Conservation (phyloP, 1,139 yeast genomes). For the Sporopachydermia cereana region DNA sequence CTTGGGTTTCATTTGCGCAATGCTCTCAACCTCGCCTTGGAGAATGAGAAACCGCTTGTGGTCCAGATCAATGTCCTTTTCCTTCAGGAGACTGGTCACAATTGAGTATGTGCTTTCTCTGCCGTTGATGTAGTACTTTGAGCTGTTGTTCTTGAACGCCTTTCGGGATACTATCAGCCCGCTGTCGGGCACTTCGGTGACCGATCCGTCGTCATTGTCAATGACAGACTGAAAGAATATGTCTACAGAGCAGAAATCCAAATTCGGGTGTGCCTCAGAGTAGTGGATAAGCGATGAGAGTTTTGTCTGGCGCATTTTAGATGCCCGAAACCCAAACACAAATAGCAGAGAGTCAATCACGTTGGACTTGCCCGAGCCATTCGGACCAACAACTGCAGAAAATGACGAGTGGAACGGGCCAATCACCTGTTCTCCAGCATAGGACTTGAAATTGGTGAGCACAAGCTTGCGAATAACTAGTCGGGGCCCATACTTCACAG, state of each 20-base stretch:
- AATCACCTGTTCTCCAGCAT: constrained; percentile 87
- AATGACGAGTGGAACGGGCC: constrained; percentile 93
- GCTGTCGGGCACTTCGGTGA: constrained; percentile 39
- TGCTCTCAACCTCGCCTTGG: constrained; percentile 97
- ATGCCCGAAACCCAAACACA: constrained; percentile 94
- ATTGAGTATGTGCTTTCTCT: constrained; percentile 62
- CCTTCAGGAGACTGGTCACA: constrained; percentile 62
- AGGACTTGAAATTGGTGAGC: constrained; percentile 82
- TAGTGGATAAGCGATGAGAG: constrained; percentile 84
- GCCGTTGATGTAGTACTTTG: constrained; percentile 68
- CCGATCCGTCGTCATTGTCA: constrained; percentile 39
- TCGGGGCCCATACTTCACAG: constrained; percentile 29
- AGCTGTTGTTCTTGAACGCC: constrained; percentile 66
- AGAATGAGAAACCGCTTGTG: constrained; percentile 89
- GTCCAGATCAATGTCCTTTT: constrained; percentile 88
- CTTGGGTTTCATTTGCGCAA: constrained; percentile 97
- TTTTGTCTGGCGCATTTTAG: constrained; percentile 94
- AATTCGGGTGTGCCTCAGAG: constrained; percentile 56
- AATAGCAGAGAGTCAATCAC: constrained; percentile 93
- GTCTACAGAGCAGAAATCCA: constrained; percentile 78
- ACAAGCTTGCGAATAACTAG: constrained; percentile 65
- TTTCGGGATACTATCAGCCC: constrained; percentile 65
- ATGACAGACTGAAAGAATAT: constrained; percentile 77
- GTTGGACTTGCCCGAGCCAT: constrained; percentile 95
- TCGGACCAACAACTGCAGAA: constrained; percentile 98